A percentile compares a stretch with the other conserved stretches of the same genome.
Evolutionary conservation across 2,329 filamentous ascomycete genomes (phyloP).

Genomic region (Cladosporium halotolerans): DNA sequence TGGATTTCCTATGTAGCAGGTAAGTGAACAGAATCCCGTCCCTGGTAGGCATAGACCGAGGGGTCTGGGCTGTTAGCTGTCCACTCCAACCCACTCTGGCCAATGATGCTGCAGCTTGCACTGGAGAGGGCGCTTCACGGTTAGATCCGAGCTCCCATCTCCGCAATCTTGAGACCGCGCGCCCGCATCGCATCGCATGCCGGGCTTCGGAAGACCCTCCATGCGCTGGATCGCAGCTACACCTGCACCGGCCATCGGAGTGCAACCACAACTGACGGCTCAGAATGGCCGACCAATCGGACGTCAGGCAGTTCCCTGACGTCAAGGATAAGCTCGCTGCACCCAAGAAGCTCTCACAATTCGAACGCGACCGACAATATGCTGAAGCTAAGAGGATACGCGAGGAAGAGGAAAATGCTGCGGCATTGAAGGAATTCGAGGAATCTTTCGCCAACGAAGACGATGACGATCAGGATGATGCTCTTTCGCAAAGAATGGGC

Average conservation of each 20-base stretch:
- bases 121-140: no score
- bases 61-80: conserved; percentile 6
- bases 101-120: no score
- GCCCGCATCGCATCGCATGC: no score
- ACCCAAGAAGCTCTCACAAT: conserved; percentile 75
- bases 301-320: conserved; percentile 55
- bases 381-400: conserved; percentile 79
- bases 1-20: neutral
- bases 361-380: conserved; percentile 82
- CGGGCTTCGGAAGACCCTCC: no score
- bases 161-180: no score
- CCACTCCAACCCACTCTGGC: no score
- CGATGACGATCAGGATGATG: conserved; percentile 34
- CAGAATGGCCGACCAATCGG: conserved; percentile 18
- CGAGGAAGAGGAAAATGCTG: conserved; percentile 80
- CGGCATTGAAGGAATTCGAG: conserved; percentile 80
- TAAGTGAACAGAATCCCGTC: neutral
- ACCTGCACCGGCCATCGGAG: no score
- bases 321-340: conserved; percentile 68
- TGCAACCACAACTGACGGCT: neutral
- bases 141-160: no score
- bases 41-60: neutral
- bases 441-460: conserved; percentile 65
- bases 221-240: no score
- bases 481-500: conserved; percentile 11